Evolutionary conservation across 2,329 filamentous ascomycete species (phyloP).

Genomic region (Cladosporium sp.): DNA sequence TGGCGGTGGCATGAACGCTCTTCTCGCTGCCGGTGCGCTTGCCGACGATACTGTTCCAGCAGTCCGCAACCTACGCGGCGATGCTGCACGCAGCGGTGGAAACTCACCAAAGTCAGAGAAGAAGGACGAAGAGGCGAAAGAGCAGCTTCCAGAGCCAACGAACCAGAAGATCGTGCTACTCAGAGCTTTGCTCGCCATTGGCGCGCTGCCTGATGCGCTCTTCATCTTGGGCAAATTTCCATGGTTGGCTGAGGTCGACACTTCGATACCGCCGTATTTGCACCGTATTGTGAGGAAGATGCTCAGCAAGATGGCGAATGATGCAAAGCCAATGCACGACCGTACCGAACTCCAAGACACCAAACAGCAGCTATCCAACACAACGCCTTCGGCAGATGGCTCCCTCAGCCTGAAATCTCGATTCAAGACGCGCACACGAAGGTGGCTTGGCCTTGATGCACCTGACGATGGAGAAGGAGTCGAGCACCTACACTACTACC

Average conservation of each 20-base stretch:
- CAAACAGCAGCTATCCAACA: conserved; percentile 54
- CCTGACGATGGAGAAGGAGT: conserved; percentile 66
- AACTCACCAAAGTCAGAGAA: conserved; percentile 37
- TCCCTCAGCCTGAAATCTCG: conserved; percentile 52
- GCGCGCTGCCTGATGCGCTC: conserved; percentile 85
- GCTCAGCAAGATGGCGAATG: conserved; percentile 67
- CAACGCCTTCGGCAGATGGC: conserved; percentile 64
- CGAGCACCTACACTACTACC: conserved; percentile 91
- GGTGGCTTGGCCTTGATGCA: conserved; percentile 81
- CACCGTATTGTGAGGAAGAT: conserved; percentile 82
- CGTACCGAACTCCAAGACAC: conserved; percentile 40
- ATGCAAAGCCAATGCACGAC: conserved; percentile 44
- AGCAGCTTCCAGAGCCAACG: conserved; percentile 62
- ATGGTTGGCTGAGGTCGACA: conserved; percentile 82
- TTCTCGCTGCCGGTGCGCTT: conserved; percentile 80
- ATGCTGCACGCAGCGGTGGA: conserved; percentile 42
- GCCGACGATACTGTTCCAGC: conserved; percentile 68
- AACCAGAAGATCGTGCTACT: conserved; percentile 87
- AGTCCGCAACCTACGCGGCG: conserved; percentile 37
- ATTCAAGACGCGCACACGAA: conserved; percentile 44
- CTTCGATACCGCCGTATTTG: conserved; percentile 73
- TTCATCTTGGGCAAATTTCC: conserved; percentile 90
- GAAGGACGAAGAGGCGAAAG: conserved; percentile 44
- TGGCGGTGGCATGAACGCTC: conserved; percentile 70
- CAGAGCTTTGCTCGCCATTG: conserved; percentile 80